Evolutionary conservation across 2,329 filamentous ascomycete species (phyloP).

Genomic region (Cadophora sp.): DNA sequence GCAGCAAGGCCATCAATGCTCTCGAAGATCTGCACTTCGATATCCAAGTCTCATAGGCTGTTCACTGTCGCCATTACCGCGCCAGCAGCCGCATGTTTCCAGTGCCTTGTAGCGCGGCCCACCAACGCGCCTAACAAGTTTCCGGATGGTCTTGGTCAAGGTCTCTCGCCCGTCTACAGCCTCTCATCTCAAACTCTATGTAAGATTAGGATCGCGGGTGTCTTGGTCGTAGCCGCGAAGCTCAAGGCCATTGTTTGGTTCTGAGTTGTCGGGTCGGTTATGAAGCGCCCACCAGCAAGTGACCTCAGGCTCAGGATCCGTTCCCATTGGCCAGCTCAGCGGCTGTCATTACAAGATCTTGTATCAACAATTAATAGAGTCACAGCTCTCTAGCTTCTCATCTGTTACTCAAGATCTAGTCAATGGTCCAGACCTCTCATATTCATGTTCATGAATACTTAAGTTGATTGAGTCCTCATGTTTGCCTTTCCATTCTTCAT

Average conservation of each 20-base stretch:
- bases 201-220: constrained; percentile 37
- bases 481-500: constrained; percentile 38
- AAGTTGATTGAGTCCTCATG: constrained; percentile 38
- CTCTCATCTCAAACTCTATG: constrained; percentile 23
- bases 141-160: background rate
- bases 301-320: constrained; percentile 25
- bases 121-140: constrained; percentile 34
- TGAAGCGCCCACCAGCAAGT: constrained; percentile 38
- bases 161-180: constrained; percentile 26
- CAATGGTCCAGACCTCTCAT: constrained; percentile 23
- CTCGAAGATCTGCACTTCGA: constrained; percentile 16
- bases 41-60: constrained; percentile 24
- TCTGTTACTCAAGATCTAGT: constrained; percentile 23
- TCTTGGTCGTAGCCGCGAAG: constrained; percentile 38
- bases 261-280: constrained; percentile 34
- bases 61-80: constrained; percentile 23
- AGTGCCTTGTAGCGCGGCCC: constrained; percentile 29
- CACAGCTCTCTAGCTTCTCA: constrained; percentile 23
- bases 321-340: constrained; percentile 44
- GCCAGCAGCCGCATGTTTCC: constrained; percentile 35
- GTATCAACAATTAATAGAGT: constrained; percentile 46
- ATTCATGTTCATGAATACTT: constrained; percentile 39
- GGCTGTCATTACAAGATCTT: constrained; percentile 40
- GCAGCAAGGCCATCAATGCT: constrained; percentile 29
- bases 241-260: constrained; percentile 31